A percentile compares a stretch with the other conserved stretches of the same genome.
These are phyloP conservation scores for Reutealis trisperma DNA, from an alignment of 345 rosid species.

Conservation along the genomic window DNA sequence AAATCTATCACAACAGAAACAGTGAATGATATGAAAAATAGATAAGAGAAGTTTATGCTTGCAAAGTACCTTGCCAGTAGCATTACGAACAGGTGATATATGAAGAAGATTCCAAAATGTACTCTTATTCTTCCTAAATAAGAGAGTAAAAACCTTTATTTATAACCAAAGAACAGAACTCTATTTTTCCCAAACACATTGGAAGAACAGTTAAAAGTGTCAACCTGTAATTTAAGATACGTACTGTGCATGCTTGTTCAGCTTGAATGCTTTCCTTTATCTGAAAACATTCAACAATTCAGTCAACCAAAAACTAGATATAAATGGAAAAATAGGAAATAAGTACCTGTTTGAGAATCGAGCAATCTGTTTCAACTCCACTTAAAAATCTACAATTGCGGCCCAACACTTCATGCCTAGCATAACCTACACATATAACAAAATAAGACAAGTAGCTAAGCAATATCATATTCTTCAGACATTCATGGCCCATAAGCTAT, in stretches of 20 bases:
- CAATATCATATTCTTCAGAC: constrained; percentile 1
- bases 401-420: constrained; percentile 83
- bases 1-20: constrained; percentile 1
- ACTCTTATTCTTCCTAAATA: constrained; percentile 74
- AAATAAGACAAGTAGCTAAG: constrained; percentile 16
- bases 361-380: constrained; percentile 71
- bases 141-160: constrained; percentile 13
- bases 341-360: constrained; percentile 55
- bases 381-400: constrained; percentile 63
- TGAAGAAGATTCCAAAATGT: constrained; percentile 91
- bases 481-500: neutral
- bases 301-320: neutral
- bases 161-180: constrained; percentile 8
- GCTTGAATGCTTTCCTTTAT: constrained; percentile 62
- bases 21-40: neutral
- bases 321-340: neutral
- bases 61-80: constrained; percentile 84
- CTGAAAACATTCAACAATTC: constrained; percentile 40
- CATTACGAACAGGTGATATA: constrained; percentile 88
- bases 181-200: constrained; percentile 3
- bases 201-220: constrained; percentile 39
- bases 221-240: constrained; percentile 95
- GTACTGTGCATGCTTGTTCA: constrained; percentile 86
- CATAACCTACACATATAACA: constrained; percentile 55
- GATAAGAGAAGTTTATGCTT: constrained; percentile 14